Evolutionary conservation across 441 rosid genomes (phyloP).

Genomic region (Brassica balearica): DNA sequence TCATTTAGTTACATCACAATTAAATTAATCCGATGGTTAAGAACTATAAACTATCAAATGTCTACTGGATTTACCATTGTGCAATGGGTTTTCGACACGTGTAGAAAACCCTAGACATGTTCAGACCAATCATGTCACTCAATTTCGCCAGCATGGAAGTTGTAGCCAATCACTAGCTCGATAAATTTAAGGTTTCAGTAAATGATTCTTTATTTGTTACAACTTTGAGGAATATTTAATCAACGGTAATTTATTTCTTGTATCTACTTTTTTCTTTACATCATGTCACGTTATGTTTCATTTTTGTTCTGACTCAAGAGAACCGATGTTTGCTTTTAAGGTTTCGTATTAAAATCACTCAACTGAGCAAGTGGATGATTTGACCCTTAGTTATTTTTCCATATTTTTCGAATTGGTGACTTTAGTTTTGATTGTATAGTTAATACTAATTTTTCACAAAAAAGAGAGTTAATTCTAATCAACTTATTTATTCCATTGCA

Average conservation of each 20-base stretch:
- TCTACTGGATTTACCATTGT: conserved; percentile 46
- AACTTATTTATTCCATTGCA: not conserved
- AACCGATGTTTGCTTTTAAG: conserved; percentile 52
- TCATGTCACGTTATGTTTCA: conserved; percentile 42
- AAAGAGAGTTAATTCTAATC: not conserved
- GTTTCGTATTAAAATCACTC: conserved; percentile 63
- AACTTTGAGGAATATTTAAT: conserved; percentile 40
- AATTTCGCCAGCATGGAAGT: conserved; percentile 59
- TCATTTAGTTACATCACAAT: conserved; percentile 41
- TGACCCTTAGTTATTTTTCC: conserved; percentile 45
- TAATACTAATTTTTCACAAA: not conserved
- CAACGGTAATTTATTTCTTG: conserved; percentile 2
- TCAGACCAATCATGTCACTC: conserved; percentile 63
- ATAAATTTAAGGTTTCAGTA: conserved; percentile 82
- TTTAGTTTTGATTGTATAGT: not conserved
- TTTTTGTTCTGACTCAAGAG: conserved; percentile 41
- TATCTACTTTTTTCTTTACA: conserved; percentile 23
- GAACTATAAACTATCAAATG: conserved; percentile 24
- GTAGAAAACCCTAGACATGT: conserved; percentile 44
- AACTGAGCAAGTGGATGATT: conserved; percentile 58
- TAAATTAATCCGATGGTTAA: conserved; percentile 40
- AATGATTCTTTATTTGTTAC: conserved; percentile 34
- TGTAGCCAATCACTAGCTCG: conserved; percentile 80
- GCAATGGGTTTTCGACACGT: conserved; percentile 57
- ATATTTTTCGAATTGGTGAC: not conserved